Conservation (phyloP, 768 basidiomycete species). For the Rhodotorula taiwanensis region DNA sequence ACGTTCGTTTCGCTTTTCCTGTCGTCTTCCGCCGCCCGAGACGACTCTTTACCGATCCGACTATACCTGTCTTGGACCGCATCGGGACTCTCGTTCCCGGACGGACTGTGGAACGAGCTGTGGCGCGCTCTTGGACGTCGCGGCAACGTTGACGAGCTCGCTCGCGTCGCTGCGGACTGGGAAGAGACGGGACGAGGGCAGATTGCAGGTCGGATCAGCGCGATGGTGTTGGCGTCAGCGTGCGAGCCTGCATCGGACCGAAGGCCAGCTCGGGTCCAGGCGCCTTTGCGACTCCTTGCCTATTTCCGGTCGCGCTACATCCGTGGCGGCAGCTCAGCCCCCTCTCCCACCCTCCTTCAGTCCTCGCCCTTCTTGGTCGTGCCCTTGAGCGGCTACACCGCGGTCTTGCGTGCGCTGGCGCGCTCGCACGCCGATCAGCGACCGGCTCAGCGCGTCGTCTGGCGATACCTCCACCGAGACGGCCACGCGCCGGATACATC, state of each 20-base stretch:
- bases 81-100: constrained; percentile 20
- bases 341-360: not conserved
- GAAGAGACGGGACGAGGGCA: constrained; percentile 21
- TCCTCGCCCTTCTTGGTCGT: constrained; percentile 8
- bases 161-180: constrained; percentile 21
- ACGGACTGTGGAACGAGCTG: constrained; percentile 16
- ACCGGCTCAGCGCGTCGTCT: not conserved
- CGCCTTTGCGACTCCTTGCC: not conserved
- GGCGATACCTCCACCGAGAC: not conserved
- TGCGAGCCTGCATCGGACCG: not conserved
- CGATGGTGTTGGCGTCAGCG: constrained; percentile 1
- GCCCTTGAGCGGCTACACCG: constrained; percentile 8
- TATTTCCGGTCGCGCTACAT: constrained; percentile 26
- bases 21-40: constrained; percentile 5
- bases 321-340: not conserved
- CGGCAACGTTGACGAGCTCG: constrained; percentile 10
- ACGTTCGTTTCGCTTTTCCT: constrained; percentile 16
- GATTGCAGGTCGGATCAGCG: constrained; percentile 6
- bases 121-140: constrained; percentile 7
- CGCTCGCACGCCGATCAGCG: constrained; percentile 6
- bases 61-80: constrained; percentile 28
- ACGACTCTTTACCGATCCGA: constrained; percentile 9
- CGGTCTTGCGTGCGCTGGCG: constrained; percentile 13
- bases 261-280: not conserved
- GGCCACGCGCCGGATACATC: constrained; percentile 6